Base-by-base conservation (phyloP, 257 asterid species). In the Plantago major region DNA sequence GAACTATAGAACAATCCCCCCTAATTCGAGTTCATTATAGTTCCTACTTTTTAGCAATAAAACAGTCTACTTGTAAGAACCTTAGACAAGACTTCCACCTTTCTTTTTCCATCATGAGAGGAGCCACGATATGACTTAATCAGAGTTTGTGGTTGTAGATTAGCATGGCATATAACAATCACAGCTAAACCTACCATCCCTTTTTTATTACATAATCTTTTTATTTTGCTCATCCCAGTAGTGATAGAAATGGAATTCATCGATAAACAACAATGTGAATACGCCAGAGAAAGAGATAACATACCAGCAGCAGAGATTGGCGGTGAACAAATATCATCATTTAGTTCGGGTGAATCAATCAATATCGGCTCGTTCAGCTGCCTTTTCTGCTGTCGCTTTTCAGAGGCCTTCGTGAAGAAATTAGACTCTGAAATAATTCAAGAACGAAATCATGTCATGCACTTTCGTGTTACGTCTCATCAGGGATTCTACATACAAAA, bases 251-350 rank as follows among this genome's bases (percentile, higher is more conserved):
- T 33, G 40, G 40, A 4, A 0, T 33, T 45, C 54, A 10, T 22
- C 26, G 26, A 8, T 37, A 14, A 15, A 56, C 19, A 47, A 43
- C 26, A 14, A 13, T 16, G 19, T 26, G 40, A 14, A 70, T 64
- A 52, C 63, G 37, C 44, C 40, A 33, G 40, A 4, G 40, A 67
- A 62, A 42, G 55, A 57, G 54, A 42, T 17, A 65, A 73, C 91
- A 47, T 89, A 87, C 97, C 79, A 53, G 81, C 68, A 67, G 66
- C 57, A 56, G 87, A 55, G 69, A 64, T 76, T 16, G 89, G 80
- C 60, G 82, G 77, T 40, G 79, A 74, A 60, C 71, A 78, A 14
- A 64, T 64, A 48, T 42, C 74, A 43, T 53, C 76, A 65, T 64
- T 74, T 73, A 69, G 73, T 70, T 75, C 84, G 51, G 74, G 74